Conservation (phyloP, 2,329 filamentous ascomycete species). For the Aureobasidium sp. region DNA sequence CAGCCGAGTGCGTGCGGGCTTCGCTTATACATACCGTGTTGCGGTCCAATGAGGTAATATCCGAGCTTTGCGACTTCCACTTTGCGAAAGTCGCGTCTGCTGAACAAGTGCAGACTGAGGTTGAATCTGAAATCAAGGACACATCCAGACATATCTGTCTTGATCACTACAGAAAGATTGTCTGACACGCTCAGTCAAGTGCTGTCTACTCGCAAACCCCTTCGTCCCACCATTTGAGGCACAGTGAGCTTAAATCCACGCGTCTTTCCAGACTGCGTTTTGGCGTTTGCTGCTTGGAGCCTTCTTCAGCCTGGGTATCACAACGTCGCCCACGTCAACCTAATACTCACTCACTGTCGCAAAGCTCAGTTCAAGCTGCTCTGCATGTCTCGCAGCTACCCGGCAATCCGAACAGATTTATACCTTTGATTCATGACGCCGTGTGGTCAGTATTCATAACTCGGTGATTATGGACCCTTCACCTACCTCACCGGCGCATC, state of each 20-base stretch:
- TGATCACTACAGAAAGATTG: not conserved
- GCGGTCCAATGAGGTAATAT: conserved; percentile 1
- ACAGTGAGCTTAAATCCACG: conserved; percentile 7
- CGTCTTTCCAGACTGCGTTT: not conserved
- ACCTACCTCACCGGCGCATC: conserved; percentile 11
- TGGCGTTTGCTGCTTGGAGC: conserved; percentile 10
- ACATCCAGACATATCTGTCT: not conserved
- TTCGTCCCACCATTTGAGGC: not conserved
- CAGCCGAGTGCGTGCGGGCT: not conserved
- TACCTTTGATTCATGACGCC: not conserved
- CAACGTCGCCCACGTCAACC: not conserved
- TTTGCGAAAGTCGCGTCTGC: conserved; percentile 12
- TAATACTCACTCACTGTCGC: not conserved
- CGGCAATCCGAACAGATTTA: not conserved
- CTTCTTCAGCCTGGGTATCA: conserved; percentile 1
- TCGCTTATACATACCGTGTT: not conserved
- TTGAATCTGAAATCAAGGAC: not conserved
- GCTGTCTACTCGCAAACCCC: not conserved
- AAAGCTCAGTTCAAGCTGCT: not conserved
- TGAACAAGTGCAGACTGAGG: not conserved
- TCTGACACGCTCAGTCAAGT: not conserved
- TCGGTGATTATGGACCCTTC: conserved; percentile 19
- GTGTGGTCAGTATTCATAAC: not conserved
- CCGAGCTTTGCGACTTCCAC: conserved; percentile 1
- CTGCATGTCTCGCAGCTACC: not conserved